Percentiles rank a stretch among this genome's conserved stretches.
Evolutionary conservation across 768 basidiomycete genomes (phyloP).

Genomic region (Baorangia bicolor): DNA sequence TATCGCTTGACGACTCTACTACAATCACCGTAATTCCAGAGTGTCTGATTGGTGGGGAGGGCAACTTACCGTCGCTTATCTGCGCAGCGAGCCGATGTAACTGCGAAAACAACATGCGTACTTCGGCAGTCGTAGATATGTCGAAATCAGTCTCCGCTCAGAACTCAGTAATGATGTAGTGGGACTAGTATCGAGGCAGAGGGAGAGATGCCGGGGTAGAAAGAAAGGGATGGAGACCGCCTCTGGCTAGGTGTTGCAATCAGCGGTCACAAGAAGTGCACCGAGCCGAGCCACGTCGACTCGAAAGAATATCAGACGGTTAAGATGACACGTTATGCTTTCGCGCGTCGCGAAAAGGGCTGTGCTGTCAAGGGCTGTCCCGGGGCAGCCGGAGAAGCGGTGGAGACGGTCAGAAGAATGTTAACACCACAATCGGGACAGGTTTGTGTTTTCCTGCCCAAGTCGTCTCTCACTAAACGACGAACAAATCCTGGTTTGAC

Average conservation of each 20-base stretch:
- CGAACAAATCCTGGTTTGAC: conserved; percentile 74
- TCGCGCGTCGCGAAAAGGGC: conserved; percentile 78
- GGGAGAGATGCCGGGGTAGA: too few relatives aligned
- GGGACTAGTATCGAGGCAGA: too few relatives aligned
- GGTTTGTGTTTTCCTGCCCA: conserved; percentile 43
- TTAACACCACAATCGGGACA: conserved; percentile 54
- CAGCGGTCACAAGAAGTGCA: conserved; percentile 28
- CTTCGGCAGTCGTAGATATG: too few relatives aligned
- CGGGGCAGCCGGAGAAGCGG: conserved; percentile 30
- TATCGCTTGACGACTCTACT: too few relatives aligned
- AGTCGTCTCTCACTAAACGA: background rate
- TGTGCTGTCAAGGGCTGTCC: conserved; percentile 86
- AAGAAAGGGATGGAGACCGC: conserved; percentile 4
- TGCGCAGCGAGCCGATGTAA: too few relatives aligned
- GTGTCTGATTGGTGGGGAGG: too few relatives aligned
- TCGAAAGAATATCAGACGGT: conserved; percentile 61
- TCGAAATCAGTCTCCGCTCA: too few relatives aligned
- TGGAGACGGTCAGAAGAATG: conserved; percentile 36
- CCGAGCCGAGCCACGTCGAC: conserved; percentile 65
- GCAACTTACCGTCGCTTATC: too few relatives aligned
- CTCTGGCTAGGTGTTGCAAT: conserved; percentile 26
- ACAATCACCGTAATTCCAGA: too few relatives aligned
- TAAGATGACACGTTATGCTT: conserved; percentile 70
- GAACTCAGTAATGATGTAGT: too few relatives aligned
- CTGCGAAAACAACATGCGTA: too few relatives aligned